Conservation (phyloP, 345 rosid genomes). For the Nasturtium officinale region DNA sequence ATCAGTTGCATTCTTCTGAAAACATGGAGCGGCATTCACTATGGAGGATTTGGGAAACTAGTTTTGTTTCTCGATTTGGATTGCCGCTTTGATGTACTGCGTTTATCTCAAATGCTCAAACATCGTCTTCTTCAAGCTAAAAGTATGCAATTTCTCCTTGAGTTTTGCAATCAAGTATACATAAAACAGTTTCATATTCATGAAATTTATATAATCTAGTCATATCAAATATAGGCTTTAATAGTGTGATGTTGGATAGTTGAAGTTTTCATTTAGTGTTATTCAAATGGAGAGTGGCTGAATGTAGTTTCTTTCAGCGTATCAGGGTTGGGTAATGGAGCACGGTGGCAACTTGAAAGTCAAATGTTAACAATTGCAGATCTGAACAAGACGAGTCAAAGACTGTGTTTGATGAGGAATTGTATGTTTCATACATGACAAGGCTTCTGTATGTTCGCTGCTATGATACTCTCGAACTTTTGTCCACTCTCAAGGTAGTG, state of each 20-base stretch:
- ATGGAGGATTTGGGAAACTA: constrained; percentile 65
- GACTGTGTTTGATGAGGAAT: constrained; percentile 48
- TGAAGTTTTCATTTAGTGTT: not conserved
- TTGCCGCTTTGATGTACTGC: constrained; percentile 65
- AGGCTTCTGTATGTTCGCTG: constrained; percentile 67
- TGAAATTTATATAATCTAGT: not conserved
- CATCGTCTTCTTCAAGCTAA: constrained; percentile 54
- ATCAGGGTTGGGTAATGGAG: constrained; percentile 40
- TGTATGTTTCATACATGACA: constrained; percentile 61
- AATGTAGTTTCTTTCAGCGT: constrained; percentile 18
- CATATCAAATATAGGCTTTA: not conserved
- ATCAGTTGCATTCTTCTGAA: constrained; percentile 68
- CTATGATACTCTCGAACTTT: constrained; percentile 64
- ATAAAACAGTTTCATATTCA: not conserved
- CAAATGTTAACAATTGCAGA: not conserved
- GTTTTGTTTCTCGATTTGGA: constrained; percentile 75
- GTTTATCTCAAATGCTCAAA: constrained; percentile 63
- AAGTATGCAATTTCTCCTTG: constrained; percentile 1
- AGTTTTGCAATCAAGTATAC: not conserved
- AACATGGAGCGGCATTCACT: constrained; percentile 64
- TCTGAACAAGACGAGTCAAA: constrained; percentile 14
- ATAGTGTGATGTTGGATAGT: constrained; percentile 5
- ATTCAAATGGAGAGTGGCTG: not conserved
- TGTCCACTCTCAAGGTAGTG: constrained; percentile 73
- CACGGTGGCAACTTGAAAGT: constrained; percentile 37